Evolutionary conservation across 495 filamentous ascomycete genomes (phyloP), one percentile per base, ranked within the genome.

Genomic region (Xylaria curta): DNA sequence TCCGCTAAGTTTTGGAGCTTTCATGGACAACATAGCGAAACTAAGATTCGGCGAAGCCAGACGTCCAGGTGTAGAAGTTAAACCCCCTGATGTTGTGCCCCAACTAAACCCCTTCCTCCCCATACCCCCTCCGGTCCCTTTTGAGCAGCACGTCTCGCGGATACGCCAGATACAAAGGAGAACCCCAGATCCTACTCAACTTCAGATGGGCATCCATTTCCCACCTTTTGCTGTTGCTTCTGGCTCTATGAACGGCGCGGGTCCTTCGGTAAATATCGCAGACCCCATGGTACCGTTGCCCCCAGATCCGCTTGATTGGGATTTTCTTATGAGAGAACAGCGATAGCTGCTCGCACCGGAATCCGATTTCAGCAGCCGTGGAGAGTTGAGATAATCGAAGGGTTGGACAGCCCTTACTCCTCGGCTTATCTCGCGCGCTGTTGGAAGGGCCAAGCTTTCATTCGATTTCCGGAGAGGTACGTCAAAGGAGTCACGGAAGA

Each of bases 141-240:
- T 49, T 26, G 21, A 49, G 47, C 24, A 33, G 13, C 62, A 59
- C 54, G 4, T 59, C 54, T n/a, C 28, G 26, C 54, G 19, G 19
- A 36, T 59, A 7, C 54, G 6, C 3, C 54, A 33, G 17, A 5
- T 15, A n/a, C 54, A 5, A 28, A 46, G 38, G 31, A 26, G 26
- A 15, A 21, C 1, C 17, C 15, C n/a, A 33, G 15, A 44, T 36
- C 38, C 42, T 49, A 13, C 40, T 21, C 40, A 65, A n/a, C 15
- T 49, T 19, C 62, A 46, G 26, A 65, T 47, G 62, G 42, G 58
- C 33, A 38, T 38, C 17, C 31, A 49, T 6, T 36, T 31, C 26
- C 60, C 60, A 28, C 60, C 60, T 62, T 40, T 44, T n/a, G 15
- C 59, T 15, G 19, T 15, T 42, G 59, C 38, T 40, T 21, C 60